Base-by-base conservation (phyloP, 139 green algal species). In the Chlorella sp. region DNA sequence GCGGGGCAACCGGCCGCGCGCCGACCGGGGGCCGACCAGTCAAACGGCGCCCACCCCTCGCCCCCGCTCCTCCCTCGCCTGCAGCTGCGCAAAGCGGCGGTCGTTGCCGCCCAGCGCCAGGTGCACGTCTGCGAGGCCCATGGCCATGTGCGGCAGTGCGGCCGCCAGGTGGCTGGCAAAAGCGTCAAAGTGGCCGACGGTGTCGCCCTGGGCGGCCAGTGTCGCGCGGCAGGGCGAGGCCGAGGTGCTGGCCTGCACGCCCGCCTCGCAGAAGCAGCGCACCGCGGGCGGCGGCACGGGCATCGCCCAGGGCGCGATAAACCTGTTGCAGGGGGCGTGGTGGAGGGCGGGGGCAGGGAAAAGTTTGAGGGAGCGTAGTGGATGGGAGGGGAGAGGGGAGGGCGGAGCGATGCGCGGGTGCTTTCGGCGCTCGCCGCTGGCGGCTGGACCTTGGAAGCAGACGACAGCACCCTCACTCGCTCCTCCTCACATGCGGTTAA, bases 121-220 rank as follows among this genome's bases (percentile, higher is more conserved):
- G 61, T 78, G 72, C 60, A 78, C 14, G 46, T 78, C 72, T n/a
- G 72, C 60, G 33, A 71, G 46, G 45, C 46, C 61, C 72, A 78
- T 71, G 33, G 72, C 72, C 60, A 78, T 35, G 45, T 78, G 72
- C 14, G 72, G 72, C 72, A 78, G 43, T 33, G 38, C 50, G 60
- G 72, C 72, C 0, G 46, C 55, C 50, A 77, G 68, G 56, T 77
- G 71, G 40, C 11, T 35, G 40, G 15, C 25, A 55, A 3, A 40
- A 40, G 8, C 69, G 38, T 66, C 17, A 19, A 56, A 66, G n/a
- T 75, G 69, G 8, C 66, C 53, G 1, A 53, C 53, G 2, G 41
- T 40, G 29, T 75, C 69, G 25, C 48, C 9, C 48, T 74, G 67
- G 65, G 51, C 23, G 61, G 8, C 11, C 58, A 27, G 66, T 7